Evolutionary conservation across 495 filamentous ascomycete species (phyloP).

Genomic region (Penicillium riverlandense): DNA sequence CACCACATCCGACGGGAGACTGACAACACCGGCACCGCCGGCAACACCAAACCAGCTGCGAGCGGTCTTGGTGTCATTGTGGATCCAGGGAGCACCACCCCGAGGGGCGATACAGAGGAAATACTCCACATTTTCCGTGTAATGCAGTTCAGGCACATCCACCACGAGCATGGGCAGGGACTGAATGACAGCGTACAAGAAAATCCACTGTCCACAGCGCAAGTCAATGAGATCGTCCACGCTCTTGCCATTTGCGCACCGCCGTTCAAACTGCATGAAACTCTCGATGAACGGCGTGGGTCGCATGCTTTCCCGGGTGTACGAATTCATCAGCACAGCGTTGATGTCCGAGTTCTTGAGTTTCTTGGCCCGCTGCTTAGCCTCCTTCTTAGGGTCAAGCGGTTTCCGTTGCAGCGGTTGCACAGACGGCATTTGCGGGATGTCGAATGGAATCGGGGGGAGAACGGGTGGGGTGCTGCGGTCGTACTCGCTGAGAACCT

Average conservation of each 20-base stretch:
- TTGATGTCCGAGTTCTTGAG: slow-evolving; percentile 73
- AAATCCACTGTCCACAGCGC: slow-evolving; percentile 85
- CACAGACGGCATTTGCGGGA: slow-evolving; percentile 68
- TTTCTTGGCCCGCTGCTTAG: slow-evolving; percentile 56
- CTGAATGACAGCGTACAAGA: slow-evolving; percentile 87
- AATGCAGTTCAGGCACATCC: slow-evolving; percentile 74
- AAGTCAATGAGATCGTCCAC: slow-evolving; percentile 68
- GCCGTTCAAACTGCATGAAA: slow-evolving; percentile 78
- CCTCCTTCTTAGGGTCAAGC: slow-evolving; percentile 61
- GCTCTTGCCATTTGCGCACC: slow-evolving; percentile 62
- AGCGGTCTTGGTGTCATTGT: slow-evolving; percentile 56
- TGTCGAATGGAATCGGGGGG: slow-evolving; percentile 87
- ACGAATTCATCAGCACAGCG: slow-evolving; percentile 63
- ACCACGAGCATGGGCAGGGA: slow-evolving; percentile 83
- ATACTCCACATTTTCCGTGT: slow-evolving; percentile 80
- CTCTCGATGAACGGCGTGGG: slow-evolving; percentile 64
- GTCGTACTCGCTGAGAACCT: slow-evolving; percentile 79
- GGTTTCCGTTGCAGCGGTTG: slow-evolving; percentile 52
- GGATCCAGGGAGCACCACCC: slow-evolving; percentile 78
- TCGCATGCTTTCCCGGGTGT: slow-evolving; percentile 63
- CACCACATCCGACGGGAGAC: slow-evolving; percentile 72
- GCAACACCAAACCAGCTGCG: slow-evolving; percentile 77
- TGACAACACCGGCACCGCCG: slow-evolving; percentile 62
- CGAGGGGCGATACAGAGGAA: slow-evolving; percentile 91
- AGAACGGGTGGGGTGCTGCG: slow-evolving; percentile 78